Base-by-base conservation (phyloP, 73 alveolate species). In the Blepharisma stoltei region DNA sequence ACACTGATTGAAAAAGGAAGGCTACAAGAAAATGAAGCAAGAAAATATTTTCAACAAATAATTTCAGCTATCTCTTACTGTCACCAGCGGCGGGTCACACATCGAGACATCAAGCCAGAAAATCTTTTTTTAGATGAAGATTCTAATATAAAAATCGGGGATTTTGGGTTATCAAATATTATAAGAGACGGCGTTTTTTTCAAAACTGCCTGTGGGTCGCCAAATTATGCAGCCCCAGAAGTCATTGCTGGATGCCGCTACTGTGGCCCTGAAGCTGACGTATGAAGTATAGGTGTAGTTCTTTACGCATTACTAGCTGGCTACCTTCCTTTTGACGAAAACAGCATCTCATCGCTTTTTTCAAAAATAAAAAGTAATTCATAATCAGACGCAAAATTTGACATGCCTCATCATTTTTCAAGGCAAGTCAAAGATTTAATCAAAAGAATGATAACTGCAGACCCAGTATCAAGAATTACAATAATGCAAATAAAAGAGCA, bases 91-190 rank as follows among this genome's bases (percentile, higher is more conserved):
- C 83, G 90, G 78, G 97, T 94, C 9, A 92, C 97, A 9, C 99
- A 94, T 83, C 82, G 99, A 80, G 99, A 94, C 86, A 84, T 94
- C 38, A 94, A 94, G 77, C 99, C 97, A 18, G 99, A 94, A 86
- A 94, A 94, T 83, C 81, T 94, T 25, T 82, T 94, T 53, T 82
- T 94, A 25, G 97, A 94, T 77, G 93, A 89, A 70, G 89, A 90
- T 78, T 70, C 82, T 71, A 91, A 87, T 52, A 85, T 95, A 43
- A 95, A 95, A 83, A 87, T 95, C 21, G 98, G 94, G 0, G 99
- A 95, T 79, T 95, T 89, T 77, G 99, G 99, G 2, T 83, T 95
- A 44, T 79, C 95, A 76, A 95, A 95, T 86, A 77, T 92, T 6
- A 95, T 87, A 90, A 84, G 82, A 83, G 94, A 88, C 84, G 97